These are phyloP conservation scores for Aspergillus melleus DNA, from an alignment of 2,329 filamentous ascomycete species.

Conservation along the genomic window DNA sequence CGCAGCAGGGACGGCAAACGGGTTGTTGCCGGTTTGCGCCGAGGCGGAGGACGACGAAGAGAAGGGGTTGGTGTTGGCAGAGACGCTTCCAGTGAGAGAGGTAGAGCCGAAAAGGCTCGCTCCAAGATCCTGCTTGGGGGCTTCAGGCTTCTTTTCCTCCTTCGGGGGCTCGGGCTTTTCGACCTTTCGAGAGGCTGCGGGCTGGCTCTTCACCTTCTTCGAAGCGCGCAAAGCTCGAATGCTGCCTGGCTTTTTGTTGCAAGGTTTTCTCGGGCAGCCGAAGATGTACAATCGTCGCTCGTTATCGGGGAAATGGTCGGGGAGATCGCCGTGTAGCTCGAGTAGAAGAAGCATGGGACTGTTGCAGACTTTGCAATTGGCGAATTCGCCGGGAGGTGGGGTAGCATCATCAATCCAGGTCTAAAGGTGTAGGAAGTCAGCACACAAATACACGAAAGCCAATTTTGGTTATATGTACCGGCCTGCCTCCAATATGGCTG, in stretches of 20 bases:
- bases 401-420: constrained; percentile 77
- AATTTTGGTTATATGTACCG: constrained; percentile 60
- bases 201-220: constrained; percentile 46
- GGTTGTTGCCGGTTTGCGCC: constrained; percentile 48
- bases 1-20: constrained; percentile 57
- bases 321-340: constrained; percentile 87
- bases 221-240: constrained; percentile 73
- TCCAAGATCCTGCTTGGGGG: constrained; percentile 42
- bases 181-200: constrained; percentile 30
- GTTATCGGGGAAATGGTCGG: constrained; percentile 80
- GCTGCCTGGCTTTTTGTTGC: constrained; percentile 78
- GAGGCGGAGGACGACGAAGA: constrained; percentile 39
- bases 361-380: constrained; percentile 85
- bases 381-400: constrained; percentile 72
- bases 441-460: not conserved
- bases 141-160: constrained; percentile 16
- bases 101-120: constrained; percentile 64
- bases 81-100: constrained; percentile 36
- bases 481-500: constrained; percentile 82
- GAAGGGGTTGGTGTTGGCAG: constrained; percentile 56
- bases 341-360: constrained; percentile 79
- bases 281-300: constrained; percentile 88
- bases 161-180: constrained; percentile 16
- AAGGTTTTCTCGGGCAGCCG: constrained; percentile 73
- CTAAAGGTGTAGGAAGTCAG: constrained; percentile 47